These are phyloP conservation scores for Aspergillus quadrilineatus DNA, from an alignment of 2,329 filamentous ascomycete genomes.

Conservation along the genomic window DNA sequence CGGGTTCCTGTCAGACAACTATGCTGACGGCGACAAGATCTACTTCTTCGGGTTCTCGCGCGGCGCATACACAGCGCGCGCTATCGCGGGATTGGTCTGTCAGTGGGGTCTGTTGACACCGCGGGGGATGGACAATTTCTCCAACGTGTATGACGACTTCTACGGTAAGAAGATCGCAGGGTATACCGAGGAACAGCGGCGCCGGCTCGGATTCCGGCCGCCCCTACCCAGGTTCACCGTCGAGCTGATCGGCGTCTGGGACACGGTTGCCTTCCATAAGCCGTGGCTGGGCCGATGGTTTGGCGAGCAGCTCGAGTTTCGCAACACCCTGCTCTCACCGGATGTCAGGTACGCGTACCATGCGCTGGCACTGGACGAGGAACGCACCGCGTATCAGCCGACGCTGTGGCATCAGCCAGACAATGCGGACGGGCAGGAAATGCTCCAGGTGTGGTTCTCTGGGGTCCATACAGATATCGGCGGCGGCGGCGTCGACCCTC, in stretches of 20 bases:
- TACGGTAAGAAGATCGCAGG: constrained; percentile 13
- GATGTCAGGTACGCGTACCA: constrained; percentile 47
- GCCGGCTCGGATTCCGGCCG: constrained; percentile 17
- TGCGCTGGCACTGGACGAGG: constrained; percentile 46
- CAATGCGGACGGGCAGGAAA: constrained; percentile 41
- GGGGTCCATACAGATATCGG: constrained; percentile 49
- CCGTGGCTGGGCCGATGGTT: constrained; percentile 15
- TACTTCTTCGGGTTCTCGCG: constrained; percentile 52
- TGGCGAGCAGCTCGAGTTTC: constrained; percentile 25
- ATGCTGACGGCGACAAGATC: constrained; percentile 51
- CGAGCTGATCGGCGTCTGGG: constrained; percentile 48
- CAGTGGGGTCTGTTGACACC: constrained; percentile 48
- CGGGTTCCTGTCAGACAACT: constrained; percentile 54
- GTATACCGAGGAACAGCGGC: constrained; percentile 13
- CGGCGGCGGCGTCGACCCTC: constrained; percentile 47
- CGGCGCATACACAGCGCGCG: constrained; percentile 48
- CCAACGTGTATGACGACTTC: constrained; percentile 25
- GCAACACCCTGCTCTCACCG: constrained; percentile 44
- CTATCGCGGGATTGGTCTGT: constrained; percentile 47
- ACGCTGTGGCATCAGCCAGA: constrained; percentile 45
- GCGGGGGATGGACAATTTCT: constrained; percentile 28
- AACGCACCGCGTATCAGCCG: constrained; percentile 41
- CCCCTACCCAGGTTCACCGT: constrained; percentile 28
- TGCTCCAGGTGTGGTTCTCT: constrained; percentile 52
- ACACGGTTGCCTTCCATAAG: constrained; percentile 41